Base-by-base conservation (phyloP, 2,329 filamentous ascomycete genomes). In the Dichotomopilus funicola region DNA sequence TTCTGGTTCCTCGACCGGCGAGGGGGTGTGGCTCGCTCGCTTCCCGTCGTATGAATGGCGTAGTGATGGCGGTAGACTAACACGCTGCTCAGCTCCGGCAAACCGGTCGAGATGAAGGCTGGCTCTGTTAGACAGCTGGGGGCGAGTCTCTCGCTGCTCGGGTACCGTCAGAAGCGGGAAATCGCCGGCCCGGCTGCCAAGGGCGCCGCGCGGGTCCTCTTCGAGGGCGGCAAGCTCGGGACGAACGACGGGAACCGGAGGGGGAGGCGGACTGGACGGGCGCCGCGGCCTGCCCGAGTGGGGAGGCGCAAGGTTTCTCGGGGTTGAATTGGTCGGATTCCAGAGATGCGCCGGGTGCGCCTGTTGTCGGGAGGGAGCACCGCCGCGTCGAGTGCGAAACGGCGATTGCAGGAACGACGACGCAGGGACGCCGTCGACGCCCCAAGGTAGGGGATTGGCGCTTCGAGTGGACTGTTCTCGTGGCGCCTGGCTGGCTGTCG, bases 271-370 rank as follows among this genome's bases (percentile, higher is more conserved):
- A 12, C 77, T 78, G 11, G 79, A 82, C 12, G 74, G 74, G 33
- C 78, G 77, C 54, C 79, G 75, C 58, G 67, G 71, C 54, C 73
- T 70, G 44, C 63, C 51, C 27, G 63, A 56, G 46, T 66, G 27
- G 58, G 59, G 64, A 54, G 71, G 60, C 53, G 67, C 50, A 27
- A 57, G 55, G 12, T 40, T 62, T 56, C 78, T 73, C 45, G 79
- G 79, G 2, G 80, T 82, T 33, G 79, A 83, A 65, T 83, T 83
- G 56, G 78, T 78, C 31, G 80, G 80, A 63, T 83, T 83, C 80
- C 80, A 83, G 61, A 83, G 77, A 38, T 79, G 78, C 46, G 76
- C 75, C 27, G 77, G 72, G 4, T 74, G 72, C 35, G 74, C 19
- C 19, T 27, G 70, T 35, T 71, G 73, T 51, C 69, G 72, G 48